These are phyloP conservation scores for Xylogone sp. DNA, from an alignment of 2,329 filamentous ascomycete genomes.

Conservation along the genomic window DNA sequence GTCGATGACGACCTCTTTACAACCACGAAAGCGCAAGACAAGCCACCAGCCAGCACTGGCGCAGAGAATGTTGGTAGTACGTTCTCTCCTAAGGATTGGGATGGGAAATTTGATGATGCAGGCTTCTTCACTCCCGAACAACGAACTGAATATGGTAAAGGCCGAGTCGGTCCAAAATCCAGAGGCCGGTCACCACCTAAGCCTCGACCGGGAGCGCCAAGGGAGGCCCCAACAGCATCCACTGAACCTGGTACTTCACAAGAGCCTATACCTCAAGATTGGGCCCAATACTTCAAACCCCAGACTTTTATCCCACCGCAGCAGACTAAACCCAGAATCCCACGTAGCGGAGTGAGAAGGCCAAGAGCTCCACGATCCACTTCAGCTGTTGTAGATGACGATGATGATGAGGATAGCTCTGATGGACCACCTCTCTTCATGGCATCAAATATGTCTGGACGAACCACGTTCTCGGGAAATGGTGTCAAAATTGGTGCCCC, in stretches of 20 bases:
- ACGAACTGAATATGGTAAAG: slow-evolving; percentile 9
- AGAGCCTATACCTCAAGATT: slow-evolving; percentile 17
- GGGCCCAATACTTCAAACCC: slow-evolving; percentile 26
- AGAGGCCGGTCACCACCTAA: slow-evolving; percentile 27
- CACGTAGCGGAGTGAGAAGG: slow-evolving; percentile 11
- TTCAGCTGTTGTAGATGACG: slow-evolving; percentile 22
- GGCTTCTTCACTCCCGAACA: slow-evolving; percentile 24
- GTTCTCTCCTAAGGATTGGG: slow-evolving; percentile 49
- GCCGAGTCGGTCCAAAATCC: slow-evolving; percentile 16
- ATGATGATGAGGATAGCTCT: slow-evolving; percentile 19
- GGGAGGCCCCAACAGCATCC: background rate
- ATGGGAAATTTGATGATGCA: slow-evolving; percentile 27
- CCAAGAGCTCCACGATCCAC: slow-evolving; percentile 18
- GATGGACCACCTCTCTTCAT: slow-evolving; percentile 24
- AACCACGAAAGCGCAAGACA: slow-evolving; percentile 30
- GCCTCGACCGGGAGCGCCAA: slow-evolving; percentile 7
- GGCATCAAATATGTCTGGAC: background rate
- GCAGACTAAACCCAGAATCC: slow-evolving; percentile 5
- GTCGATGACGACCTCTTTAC: slow-evolving; percentile 39
- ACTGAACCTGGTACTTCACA: background rate
- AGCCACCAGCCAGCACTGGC: slow-evolving; percentile 45
- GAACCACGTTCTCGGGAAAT: background rate
- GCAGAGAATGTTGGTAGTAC: slow-evolving; percentile 59
- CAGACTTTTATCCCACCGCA: slow-evolving; percentile 26
- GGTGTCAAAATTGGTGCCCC: slow-evolving; percentile 3